phyloP scores from a whole-genome alignment of 164 flowering plant genomes.

The Akebia trifoliata region DNA sequence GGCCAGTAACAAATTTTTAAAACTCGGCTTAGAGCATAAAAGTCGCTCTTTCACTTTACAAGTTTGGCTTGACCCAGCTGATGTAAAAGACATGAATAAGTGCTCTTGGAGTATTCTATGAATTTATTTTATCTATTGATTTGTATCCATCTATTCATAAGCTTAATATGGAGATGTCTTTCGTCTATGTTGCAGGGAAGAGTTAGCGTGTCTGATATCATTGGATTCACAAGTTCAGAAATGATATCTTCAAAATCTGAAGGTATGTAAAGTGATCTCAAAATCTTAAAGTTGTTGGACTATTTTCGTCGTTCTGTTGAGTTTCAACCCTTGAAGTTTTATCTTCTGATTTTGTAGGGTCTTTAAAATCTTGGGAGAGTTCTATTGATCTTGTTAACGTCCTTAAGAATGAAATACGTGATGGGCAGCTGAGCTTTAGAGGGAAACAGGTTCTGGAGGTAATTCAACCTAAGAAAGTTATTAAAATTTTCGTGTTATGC shows the following conservation, averaged over 20 bases:
- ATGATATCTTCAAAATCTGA: constrained; percentile 59
- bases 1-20: too few relatives aligned
- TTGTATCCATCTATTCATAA: background rate
- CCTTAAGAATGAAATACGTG: constrained; percentile 87
- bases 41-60: too few relatives aligned
- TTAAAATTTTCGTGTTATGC: background rate
- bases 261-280: constrained; percentile 34
- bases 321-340: background rate
- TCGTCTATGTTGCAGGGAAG: constrained; percentile 50
- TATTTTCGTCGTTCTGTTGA: background rate
- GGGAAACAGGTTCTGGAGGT: constrained; percentile 93
- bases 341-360: constrained; percentile 39
- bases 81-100: background rate
- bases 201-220: constrained; percentile 76
- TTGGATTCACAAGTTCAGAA: constrained; percentile 67
- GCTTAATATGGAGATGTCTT: background rate
- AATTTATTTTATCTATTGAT: background rate
- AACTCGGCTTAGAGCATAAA: too few relatives aligned
- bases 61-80: too few relatives aligned
- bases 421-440: constrained; percentile 88
- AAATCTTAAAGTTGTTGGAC: too few relatives aligned
- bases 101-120: background rate
- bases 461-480: constrained; percentile 9
- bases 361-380: constrained; percentile 67
- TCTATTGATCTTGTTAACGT: constrained; percentile 80